phyloP scores from a whole-genome alignment of 2,329 filamentous ascomycete genomes.

The Phoma sp. region DNA sequence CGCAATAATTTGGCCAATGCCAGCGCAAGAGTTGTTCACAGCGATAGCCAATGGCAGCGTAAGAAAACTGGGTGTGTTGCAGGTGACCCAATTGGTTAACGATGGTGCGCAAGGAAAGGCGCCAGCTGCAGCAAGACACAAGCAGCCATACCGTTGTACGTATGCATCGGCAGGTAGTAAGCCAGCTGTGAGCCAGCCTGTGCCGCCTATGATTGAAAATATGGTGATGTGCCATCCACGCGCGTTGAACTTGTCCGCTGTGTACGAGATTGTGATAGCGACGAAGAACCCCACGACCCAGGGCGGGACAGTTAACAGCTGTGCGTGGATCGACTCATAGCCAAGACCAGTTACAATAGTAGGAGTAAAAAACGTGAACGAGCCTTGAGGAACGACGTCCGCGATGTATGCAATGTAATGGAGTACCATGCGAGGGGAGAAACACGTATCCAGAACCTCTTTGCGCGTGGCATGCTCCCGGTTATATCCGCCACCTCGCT shows the following conservation, averaged over 20 bases:
- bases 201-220: constrained; percentile 37
- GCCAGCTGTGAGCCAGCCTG: constrained; percentile 44
- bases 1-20: constrained; percentile 50
- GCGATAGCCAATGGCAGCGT: constrained; percentile 51
- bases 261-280: constrained; percentile 31
- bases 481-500: constrained; percentile 47
- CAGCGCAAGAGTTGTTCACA: constrained; percentile 49
- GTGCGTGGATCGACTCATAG: constrained; percentile 50
- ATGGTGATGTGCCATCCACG: constrained; percentile 30
- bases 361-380: constrained; percentile 54
- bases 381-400: constrained; percentile 42
- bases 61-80: constrained; percentile 48
- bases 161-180: constrained; percentile 35
- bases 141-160: constrained; percentile 44
- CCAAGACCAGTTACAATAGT: constrained; percentile 55
- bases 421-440: constrained; percentile 49
- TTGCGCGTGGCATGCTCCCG: constrained; percentile 44
- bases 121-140: constrained; percentile 49
- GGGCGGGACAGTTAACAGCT: constrained; percentile 51
- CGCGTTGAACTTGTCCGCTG: constrained; percentile 33
- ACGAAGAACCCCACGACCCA: constrained; percentile 46
- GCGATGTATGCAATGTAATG: constrained; percentile 43
- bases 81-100: constrained; percentile 51
- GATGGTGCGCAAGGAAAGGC: constrained; percentile 49
- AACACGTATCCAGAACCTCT: constrained; percentile 49